Conservation (phyloP, 495 filamentous ascomycete genomes). For the Penicillium maclennaniae region DNA sequence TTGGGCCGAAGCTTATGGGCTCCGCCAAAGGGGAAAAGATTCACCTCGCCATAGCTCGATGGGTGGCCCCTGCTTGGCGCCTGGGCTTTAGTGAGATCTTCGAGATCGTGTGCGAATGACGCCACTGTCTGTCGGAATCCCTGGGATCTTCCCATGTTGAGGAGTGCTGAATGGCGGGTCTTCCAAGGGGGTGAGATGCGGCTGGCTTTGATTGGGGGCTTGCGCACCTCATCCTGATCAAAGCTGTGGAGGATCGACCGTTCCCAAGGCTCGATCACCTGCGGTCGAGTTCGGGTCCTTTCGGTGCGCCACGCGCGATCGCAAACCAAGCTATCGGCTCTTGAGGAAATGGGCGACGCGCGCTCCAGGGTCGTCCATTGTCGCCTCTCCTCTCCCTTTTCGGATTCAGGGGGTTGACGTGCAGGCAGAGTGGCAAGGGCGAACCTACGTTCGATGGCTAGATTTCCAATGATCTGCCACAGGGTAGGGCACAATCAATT, state of each 20-base stretch:
- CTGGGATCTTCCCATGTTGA: not conserved
- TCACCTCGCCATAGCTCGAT: conserved; percentile 6
- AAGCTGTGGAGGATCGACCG: not conserved
- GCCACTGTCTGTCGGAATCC: not conserved
- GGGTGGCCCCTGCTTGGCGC: conserved; percentile 19
- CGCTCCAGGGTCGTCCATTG: not conserved
- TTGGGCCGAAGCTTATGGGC: conserved; percentile 13
- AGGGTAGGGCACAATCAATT: not conserved
- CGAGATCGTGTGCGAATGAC: conserved; percentile 9
- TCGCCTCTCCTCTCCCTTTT: conserved; percentile 2
- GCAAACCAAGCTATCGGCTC: conserved; percentile 14
- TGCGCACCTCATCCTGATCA: not conserved
- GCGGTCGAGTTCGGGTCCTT: not conserved
- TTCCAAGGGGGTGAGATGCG: not conserved
- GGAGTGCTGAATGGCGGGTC: not conserved
- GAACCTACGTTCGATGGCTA: not conserved
- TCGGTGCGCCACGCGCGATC: conserved; percentile 15
- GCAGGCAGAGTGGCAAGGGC: not conserved
- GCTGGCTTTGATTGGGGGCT: not conserved
- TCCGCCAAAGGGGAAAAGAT: conserved; percentile 11
- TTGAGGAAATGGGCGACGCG: not conserved
- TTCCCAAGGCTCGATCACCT: not conserved
- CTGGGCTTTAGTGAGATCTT: conserved; percentile 12
- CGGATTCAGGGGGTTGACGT: not conserved
- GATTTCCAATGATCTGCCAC: not conserved